Evolutionary conservation across 495 filamentous ascomycete genomes (phyloP).

Genomic region (Penicillium steckii): DNA sequence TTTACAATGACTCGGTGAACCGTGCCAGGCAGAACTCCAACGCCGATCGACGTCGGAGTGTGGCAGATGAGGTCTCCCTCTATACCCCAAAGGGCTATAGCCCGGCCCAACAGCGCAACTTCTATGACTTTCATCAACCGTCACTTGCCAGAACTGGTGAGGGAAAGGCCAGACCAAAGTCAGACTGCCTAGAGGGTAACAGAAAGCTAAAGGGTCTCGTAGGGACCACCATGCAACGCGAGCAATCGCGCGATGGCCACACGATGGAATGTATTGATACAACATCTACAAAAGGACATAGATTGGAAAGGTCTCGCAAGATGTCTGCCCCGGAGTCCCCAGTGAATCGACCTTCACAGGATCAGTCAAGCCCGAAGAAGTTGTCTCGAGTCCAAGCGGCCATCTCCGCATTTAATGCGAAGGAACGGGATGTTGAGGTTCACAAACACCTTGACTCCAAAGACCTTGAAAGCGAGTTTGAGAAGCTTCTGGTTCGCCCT

Average conservation of each 20-base stretch:
- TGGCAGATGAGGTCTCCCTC: conserved; percentile 60
- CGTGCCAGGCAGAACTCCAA: conserved; percentile 20
- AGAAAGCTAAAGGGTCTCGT: conserved; percentile 39
- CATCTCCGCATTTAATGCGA: conserved; percentile 60
- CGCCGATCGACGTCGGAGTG: conserved; percentile 38
- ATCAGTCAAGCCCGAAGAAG: conserved; percentile 35
- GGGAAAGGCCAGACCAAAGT: conserved; percentile 51
- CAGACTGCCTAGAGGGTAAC: conserved; percentile 42
- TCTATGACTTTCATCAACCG: conserved; percentile 57
- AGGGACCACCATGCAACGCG: conserved; percentile 21
- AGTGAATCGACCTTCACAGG: conserved; percentile 12
- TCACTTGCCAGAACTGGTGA: conserved; percentile 45
- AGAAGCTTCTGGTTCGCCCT: conserved; percentile 45
- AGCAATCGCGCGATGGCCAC: conserved; percentile 24
- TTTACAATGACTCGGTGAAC: conserved; percentile 36
- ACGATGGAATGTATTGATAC: conserved; percentile 8
- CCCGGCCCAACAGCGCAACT: conserved; percentile 64
- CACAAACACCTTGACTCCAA: conserved; percentile 43
- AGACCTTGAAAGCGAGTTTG: conserved; percentile 50
- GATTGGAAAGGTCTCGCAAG: conserved; percentile 19
- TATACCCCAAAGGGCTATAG: conserved; percentile 62
- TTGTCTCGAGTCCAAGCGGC: conserved; percentile 63
- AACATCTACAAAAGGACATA: conserved; percentile 17
- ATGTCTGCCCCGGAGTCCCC: conserved; percentile 8
- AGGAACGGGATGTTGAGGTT: conserved; percentile 42